phyloP scores from a whole-genome alignment of 2,329 filamentous ascomycete genomes.

The Albophoma yamanashiensis region DNA sequence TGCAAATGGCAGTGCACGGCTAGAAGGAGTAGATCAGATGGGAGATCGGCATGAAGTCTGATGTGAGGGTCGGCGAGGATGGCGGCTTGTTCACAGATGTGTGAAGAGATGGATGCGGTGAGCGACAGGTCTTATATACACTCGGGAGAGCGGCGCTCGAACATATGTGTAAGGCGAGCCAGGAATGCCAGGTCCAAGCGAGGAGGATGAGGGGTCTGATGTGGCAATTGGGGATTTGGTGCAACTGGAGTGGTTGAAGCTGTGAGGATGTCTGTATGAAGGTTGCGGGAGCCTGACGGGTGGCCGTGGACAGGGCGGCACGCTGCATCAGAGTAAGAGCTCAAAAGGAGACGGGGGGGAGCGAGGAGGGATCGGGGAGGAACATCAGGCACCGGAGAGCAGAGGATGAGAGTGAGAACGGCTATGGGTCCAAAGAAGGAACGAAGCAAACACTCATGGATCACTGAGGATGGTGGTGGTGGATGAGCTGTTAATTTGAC shows the following conservation, averaged over 20 bases:
- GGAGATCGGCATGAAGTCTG: constrained; percentile 1
- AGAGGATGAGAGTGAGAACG: not conserved
- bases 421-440: not conserved
- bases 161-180: constrained; percentile 1
- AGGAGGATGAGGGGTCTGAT: constrained; percentile 2
- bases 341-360: not conserved
- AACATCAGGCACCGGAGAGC: not conserved
- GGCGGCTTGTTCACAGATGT: constrained; percentile 3
- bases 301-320: constrained; percentile 1
- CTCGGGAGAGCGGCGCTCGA: not conserved
- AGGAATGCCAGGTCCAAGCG: constrained; percentile 2
- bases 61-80: constrained; percentile 3
- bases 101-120: constrained; percentile 1
- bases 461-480: not conserved
- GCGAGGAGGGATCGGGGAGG: not conserved
- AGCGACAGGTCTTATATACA: constrained; percentile 6
- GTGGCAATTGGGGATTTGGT: constrained; percentile 6
- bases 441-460: not conserved
- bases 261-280: constrained; percentile 1
- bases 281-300: not conserved
- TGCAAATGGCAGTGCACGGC: not conserved
- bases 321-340: constrained; percentile 1
- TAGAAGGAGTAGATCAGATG: not conserved
- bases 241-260: constrained; percentile 3
- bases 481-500: not conserved